phyloP scores from a whole-genome alignment of 129 eudicot species.

The Chrysanthemum lavandulifolium region DNA sequence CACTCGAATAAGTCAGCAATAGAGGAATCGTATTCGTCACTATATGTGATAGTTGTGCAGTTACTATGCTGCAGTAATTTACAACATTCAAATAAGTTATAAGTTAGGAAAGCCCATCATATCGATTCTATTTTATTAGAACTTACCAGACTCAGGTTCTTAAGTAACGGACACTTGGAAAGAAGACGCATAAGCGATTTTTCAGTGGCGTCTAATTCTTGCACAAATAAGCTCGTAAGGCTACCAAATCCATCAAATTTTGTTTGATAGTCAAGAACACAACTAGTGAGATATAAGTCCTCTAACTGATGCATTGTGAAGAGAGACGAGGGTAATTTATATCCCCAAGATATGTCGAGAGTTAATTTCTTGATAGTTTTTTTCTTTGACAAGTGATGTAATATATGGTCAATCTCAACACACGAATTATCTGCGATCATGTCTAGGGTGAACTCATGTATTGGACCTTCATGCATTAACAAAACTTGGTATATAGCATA shows the following conservation, averaged over 20 bases:
- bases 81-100: not conserved
- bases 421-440: not conserved
- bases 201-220: not conserved
- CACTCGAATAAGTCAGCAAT: not conserved
- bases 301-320: constrained; percentile 7
- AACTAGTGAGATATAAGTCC: constrained; percentile 10
- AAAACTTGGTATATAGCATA: constrained; percentile 22
- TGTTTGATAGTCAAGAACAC: constrained; percentile 12
- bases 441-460: constrained; percentile 12
- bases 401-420: constrained; percentile 26
- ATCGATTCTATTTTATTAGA: not conserved
- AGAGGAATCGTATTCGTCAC: not conserved
- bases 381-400: constrained; percentile 19
- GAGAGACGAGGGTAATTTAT: not conserved
- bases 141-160: constrained; percentile 3
- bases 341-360: not conserved
- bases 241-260: constrained; percentile 16
- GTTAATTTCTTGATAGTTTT: constrained; percentile 15
- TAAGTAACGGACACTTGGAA: constrained; percentile 20
- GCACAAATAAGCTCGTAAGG: constrained; percentile 19
- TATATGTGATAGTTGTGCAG: not conserved
- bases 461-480: constrained; percentile 15
- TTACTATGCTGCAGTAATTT: not conserved
- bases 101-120: not conserved
- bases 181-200: constrained; percentile 17